Conservation (phyloP, 1,139 yeast species). For the Yamadazyma triangularis region DNA sequence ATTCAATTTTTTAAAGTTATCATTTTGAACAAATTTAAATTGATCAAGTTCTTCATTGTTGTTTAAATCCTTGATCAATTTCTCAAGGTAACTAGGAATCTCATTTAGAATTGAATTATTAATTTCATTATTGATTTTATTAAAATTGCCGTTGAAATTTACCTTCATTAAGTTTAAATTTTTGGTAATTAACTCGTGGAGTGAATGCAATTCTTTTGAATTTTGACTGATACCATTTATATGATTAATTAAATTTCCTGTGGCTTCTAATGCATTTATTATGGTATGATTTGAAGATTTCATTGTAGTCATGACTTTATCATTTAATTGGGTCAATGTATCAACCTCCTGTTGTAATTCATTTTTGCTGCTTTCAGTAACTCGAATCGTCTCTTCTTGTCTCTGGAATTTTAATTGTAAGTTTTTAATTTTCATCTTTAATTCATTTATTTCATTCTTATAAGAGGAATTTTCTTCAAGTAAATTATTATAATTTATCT, state of each 20-base stretch:
- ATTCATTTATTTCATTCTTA: constrained; percentile 12
- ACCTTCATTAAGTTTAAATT: constrained; percentile 8
- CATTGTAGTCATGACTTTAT: neutral
- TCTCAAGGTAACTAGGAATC: constrained; percentile 9
- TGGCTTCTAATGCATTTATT: constrained; percentile 3
- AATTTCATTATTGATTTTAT: constrained; percentile 7
- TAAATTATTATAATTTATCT: constrained; percentile 50
- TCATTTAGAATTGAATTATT: constrained; percentile 6
- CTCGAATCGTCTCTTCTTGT: constrained; percentile 6
- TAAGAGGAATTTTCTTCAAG: constrained; percentile 18
- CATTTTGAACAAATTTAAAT: constrained; percentile 10
- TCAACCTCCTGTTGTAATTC: constrained; percentile 2
- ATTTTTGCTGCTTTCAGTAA: constrained; percentile 4
- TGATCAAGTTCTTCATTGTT: constrained; percentile 9
- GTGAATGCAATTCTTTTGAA: constrained; percentile 3
- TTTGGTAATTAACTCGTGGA: constrained; percentile 3
- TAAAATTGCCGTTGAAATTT: constrained; percentile 8
- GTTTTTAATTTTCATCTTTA: constrained; percentile 8
- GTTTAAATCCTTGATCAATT: constrained; percentile 9
- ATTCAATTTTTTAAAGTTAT: constrained; percentile 7
- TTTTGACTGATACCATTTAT: neutral
- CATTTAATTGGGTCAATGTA: constrained; percentile 1
- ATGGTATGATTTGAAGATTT: constrained; percentile 4
- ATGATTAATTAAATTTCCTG: constrained; percentile 3
- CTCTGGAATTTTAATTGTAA: constrained; percentile 4